Evolutionary conservation across 1,284 basidiomycete species (phyloP).

Genomic region (Cutaneotrichosporon dermatis): DNA sequence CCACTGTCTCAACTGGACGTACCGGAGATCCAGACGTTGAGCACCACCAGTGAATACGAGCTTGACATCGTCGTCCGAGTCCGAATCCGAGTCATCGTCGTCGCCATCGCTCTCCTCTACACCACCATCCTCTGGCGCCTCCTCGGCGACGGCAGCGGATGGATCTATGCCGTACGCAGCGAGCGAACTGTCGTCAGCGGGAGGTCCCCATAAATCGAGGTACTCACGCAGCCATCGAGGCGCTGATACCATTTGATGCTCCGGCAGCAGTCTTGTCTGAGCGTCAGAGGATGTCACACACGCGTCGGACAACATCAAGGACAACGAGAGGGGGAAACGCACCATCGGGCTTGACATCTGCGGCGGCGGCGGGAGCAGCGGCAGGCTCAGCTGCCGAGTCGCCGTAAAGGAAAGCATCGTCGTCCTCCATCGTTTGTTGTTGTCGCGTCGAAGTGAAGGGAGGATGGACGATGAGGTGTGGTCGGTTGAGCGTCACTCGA

Average conservation of each 20-base stretch:
- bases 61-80: slow-evolving; percentile 49
- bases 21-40: slow-evolving; percentile 21
- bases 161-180: slow-evolving; percentile 46
- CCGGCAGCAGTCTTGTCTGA: not conserved
- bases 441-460: not conserved
- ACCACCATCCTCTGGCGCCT: slow-evolving; percentile 37
- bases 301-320: not conserved
- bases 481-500: not conserved
- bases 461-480: not conserved
- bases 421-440: slow-evolving; percentile 43
- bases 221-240: slow-evolving; percentile 34
- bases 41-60: slow-evolving; percentile 43
- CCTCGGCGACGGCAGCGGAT: slow-evolving; percentile 26
- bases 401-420: slow-evolving; percentile 48
- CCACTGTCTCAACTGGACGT: slow-evolving; percentile 1
- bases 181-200: slow-evolving; percentile 29
- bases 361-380: not conserved
- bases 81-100: slow-evolving; percentile 36
- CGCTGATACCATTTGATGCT: slow-evolving; percentile 14
- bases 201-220: no score
- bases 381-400: slow-evolving; percentile 15
- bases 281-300: not conserved
- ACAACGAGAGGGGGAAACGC: not conserved
- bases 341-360: not conserved
- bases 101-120: slow-evolving; percentile 39